Evolutionary conservation across 495 filamentous ascomycete genomes (phyloP).

Genomic region (Aspergillus sparsus): DNA sequence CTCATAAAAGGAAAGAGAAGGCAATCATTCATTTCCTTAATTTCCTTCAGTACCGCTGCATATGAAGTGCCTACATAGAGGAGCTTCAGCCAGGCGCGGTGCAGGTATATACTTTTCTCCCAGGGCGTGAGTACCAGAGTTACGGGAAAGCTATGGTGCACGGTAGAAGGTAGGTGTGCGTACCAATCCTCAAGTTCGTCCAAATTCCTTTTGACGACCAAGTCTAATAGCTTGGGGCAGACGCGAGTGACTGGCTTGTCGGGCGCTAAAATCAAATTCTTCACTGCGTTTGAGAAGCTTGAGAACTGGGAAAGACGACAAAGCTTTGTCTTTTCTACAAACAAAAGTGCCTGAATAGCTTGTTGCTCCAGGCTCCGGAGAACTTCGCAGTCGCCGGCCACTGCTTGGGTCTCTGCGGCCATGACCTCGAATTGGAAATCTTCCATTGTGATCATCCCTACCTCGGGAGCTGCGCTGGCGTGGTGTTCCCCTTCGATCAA

Average conservation of each 20-base stretch:
- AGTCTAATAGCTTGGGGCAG: not conserved
- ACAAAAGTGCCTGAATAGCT: constrained; percentile 1
- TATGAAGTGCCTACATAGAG: constrained; percentile 9
- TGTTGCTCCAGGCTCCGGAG: constrained; percentile 5
- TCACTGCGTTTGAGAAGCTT: not conserved
- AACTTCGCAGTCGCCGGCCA: constrained; percentile 11
- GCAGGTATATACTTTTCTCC: constrained; percentile 14
- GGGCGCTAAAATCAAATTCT: not conserved
- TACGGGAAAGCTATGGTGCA: not conserved
- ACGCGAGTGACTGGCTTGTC: not conserved
- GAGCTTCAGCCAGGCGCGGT: constrained; percentile 10
- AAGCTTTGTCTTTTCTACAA: constrained; percentile 17
- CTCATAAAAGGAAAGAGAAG: not conserved
- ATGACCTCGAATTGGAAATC: constrained; percentile 7
- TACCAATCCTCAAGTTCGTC: constrained; percentile 9
- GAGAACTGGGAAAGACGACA: constrained; percentile 10
- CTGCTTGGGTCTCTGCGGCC: not conserved
- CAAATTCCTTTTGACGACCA: not conserved
- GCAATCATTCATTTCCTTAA: not conserved
- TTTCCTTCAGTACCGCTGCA: not conserved
- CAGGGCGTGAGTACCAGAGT: not conserved
- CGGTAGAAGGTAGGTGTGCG: not conserved
- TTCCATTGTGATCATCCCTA: not conserved
- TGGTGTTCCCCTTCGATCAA: constrained; percentile 10
- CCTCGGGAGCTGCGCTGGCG: not conserved